Evolutionary conservation across 768 basidiomycete genomes (phyloP).

Genomic region (Leccinum truebloodii): DNA sequence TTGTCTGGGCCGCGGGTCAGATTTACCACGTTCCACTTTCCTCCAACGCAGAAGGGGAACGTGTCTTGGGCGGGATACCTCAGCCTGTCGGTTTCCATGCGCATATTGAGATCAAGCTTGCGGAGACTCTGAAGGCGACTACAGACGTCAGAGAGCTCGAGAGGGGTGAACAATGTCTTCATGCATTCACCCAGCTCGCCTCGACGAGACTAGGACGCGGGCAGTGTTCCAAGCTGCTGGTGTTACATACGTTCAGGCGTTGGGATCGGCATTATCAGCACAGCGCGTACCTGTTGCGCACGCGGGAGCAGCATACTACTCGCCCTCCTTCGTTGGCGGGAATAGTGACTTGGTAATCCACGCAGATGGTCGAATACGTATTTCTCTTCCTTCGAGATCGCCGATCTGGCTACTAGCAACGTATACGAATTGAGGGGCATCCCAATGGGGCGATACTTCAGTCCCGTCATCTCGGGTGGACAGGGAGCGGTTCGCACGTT

Average conservation of each 20-base stretch:
- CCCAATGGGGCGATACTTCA: slow-evolving; percentile 66
- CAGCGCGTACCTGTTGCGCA: slow-evolving; percentile 51
- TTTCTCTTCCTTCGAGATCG: slow-evolving; percentile 67
- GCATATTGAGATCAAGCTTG: slow-evolving; percentile 62
- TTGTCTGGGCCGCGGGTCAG: slow-evolving; percentile 76
- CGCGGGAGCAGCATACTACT: slow-evolving; percentile 56
- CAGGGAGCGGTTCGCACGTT: slow-evolving; percentile 46
- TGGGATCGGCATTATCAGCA: slow-evolving; percentile 30
- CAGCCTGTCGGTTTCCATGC: slow-evolving; percentile 58
- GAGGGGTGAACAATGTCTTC: slow-evolving; percentile 54
- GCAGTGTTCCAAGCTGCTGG: slow-evolving; percentile 73
- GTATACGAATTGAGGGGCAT: slow-evolving; percentile 55
- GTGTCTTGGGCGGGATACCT: slow-evolving; percentile 41
- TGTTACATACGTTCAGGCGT: slow-evolving; percentile 27
- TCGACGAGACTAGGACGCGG: slow-evolving; percentile 52
- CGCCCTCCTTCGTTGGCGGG: slow-evolving; percentile 55
- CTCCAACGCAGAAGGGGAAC: slow-evolving; percentile 46
- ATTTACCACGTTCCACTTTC: slow-evolving; percentile 61
- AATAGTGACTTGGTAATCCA: slow-evolving; percentile 55
- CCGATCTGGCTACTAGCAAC: slow-evolving; percentile 46
- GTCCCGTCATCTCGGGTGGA: slow-evolving; percentile 51
- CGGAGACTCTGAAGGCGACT: slow-evolving; percentile 52
- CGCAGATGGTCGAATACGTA: slow-evolving; percentile 63
- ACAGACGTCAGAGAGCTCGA: slow-evolving; percentile 58
- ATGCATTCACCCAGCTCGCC: slow-evolving; percentile 61